phyloP scores from a whole-genome alignment of 139 green algal genomes.

The Chara braunii region DNA sequence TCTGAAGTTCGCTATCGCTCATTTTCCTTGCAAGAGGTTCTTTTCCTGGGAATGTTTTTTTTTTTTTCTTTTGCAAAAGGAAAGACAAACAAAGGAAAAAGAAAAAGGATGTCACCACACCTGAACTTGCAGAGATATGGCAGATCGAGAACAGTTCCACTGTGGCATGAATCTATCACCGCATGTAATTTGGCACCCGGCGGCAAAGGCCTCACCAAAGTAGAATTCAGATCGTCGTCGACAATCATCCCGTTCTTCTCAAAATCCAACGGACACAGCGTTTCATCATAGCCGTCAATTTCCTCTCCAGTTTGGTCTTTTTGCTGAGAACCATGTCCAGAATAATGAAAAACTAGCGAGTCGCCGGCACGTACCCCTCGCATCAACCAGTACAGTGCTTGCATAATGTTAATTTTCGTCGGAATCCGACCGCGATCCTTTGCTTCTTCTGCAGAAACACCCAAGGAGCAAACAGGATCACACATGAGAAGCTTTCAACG shows the following conservation, averaged over 20 bases:
- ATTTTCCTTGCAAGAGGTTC: no score
- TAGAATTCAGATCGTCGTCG: slow-evolving; percentile 40
- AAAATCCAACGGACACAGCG: slow-evolving; percentile 23
- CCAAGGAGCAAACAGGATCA: no score
- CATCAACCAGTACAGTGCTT: slow-evolving; percentile 31
- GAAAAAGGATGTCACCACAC: no score
- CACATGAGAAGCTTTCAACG: no score
- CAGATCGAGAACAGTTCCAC: slow-evolving; percentile 37
- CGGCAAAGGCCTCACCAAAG: slow-evolving; percentile 28
- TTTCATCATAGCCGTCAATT: slow-evolving; percentile 9
- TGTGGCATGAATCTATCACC: slow-evolving; percentile 43
- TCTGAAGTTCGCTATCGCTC: no score
- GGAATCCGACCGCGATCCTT: slow-evolving; percentile 9
- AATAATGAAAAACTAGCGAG: slow-evolving; percentile 39
- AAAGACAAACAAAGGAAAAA: no score
- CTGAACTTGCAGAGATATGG: slow-evolving; percentile 16
- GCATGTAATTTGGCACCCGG: slow-evolving; percentile 20
- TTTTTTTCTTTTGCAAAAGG: no score
- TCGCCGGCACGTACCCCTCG: slow-evolving; percentile 4
- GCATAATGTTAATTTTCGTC: slow-evolving; percentile 37
- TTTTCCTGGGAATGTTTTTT: no score
- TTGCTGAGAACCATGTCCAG: slow-evolving; percentile 1
- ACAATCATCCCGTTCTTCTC: slow-evolving; percentile 15
- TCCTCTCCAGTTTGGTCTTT: slow-evolving; percentile 8
- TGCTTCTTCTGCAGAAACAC: slow-evolving; percentile 24